Base-by-base conservation (phyloP, 768 basidiomycete genomes). In the Mycena latifolia region DNA sequence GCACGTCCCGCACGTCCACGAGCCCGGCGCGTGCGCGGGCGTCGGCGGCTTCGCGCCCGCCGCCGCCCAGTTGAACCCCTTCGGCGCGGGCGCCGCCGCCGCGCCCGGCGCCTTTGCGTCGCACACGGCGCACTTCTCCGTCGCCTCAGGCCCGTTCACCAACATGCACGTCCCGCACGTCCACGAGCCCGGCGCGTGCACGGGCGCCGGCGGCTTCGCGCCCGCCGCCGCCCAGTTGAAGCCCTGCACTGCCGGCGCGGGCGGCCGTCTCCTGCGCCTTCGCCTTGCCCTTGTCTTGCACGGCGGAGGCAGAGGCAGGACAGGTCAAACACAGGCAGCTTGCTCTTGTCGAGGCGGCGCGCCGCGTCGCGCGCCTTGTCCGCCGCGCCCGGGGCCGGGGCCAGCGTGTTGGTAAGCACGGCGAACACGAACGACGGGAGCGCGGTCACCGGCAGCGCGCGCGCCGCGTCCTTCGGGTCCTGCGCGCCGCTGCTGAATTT, bases 181-280 rank as follows among this genome's bases (percentile, higher is more conserved):
- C 88, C 88, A 89, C 37, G 57, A 53, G 53, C 61, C 63, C 24
- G 66, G 71, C 37, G 68, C 71, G 14, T 65, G 22, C n/a, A 62
- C 43, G 17, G 25, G 69, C 28, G 54, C 59, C 5, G 71, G 83
- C 8, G 77, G 74, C 67, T 78, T 81, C 62, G 81, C 61, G 3
- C 85, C 84, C 0, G 84, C 84, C 4, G 82, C 84, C 1, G 77
- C 79, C 83, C 83, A 86, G 70, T 86, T 78, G 58, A 86, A 85
- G 45, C 78, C 77, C 15, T 76, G 71, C 54, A 76, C 69, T n/a
- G n/a, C n/a, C n/a, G n/a, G n/a, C 43, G 71, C 33, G 33, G 33
- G 33, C 33, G 8, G 33, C n/a, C 33, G 33, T 35, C 33, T 35
- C 33, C 14, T 35, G 55, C 9, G 59, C 28, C 15, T 61, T 51